Evolutionary conservation across 2,329 filamentous ascomycete species (phyloP).

Genomic region (Claviceps sp.): DNA sequence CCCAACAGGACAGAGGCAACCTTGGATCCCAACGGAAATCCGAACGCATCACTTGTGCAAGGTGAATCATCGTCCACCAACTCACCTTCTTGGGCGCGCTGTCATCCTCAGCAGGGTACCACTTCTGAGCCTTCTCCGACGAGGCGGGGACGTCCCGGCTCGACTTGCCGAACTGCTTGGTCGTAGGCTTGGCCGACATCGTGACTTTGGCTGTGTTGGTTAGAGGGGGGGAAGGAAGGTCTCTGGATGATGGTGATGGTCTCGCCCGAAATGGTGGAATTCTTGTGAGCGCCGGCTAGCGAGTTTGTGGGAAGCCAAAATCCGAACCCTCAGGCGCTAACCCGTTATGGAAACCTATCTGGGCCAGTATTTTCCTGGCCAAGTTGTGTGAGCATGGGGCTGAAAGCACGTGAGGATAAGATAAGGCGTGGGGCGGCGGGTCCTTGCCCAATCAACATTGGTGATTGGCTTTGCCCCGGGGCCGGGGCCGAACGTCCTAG

Average conservation of each 20-base stretch:
- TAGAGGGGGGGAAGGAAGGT: slow-evolving; percentile 15
- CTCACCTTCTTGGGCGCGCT: slow-evolving; percentile 86
- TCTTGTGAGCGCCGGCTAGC: slow-evolving; percentile 28
- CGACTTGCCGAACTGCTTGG: slow-evolving; percentile 97
- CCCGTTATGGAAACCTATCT: slow-evolving; percentile 15
- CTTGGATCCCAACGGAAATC: no score
- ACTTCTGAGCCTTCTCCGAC: slow-evolving; percentile 93
- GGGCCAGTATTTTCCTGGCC: slow-evolving; percentile 7
- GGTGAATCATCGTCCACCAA: slow-evolving; percentile 21
- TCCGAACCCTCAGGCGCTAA: slow-evolving; percentile 29
- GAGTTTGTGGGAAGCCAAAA: slow-evolving; percentile 31
- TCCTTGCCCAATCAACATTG: not conserved
- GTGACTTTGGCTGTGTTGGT: slow-evolving; percentile 32
- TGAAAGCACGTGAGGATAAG: slow-evolving; percentile 25
- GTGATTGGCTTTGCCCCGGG: not conserved
- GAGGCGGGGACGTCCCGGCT: slow-evolving; percentile 79
- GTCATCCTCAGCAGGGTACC: slow-evolving; percentile 95
- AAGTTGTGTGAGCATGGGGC: slow-evolving; percentile 18
- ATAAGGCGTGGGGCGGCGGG: slow-evolving; percentile 9
- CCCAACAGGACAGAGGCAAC: not conserved
- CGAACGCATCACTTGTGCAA: slow-evolving; percentile 3
- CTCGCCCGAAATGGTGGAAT: slow-evolving; percentile 28
- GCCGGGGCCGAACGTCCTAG: slow-evolving; percentile 24
- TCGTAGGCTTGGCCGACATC: slow-evolving; percentile 65
- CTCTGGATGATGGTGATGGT: slow-evolving; percentile 17